Evolutionary conservation across 495 filamentous ascomycete species (phyloP), one percentile per base, ranked within the genome.

Genomic region (Neurospora sp.): DNA sequence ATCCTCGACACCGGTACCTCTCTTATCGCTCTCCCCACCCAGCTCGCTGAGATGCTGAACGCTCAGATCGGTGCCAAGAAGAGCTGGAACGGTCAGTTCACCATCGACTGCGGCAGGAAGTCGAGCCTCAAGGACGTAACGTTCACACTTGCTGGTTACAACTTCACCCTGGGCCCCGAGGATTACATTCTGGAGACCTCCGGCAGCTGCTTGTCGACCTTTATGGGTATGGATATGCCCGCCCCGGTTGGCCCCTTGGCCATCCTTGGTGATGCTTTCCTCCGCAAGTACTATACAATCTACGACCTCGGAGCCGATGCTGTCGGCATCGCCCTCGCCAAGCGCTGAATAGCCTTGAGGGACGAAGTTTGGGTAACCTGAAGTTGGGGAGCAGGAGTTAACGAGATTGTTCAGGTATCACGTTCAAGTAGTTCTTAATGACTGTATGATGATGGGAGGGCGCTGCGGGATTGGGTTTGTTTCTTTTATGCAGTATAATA

Each of bases 1-100:
- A 98, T 99, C 73, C 90, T 99, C 69, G 96, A 99, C 87, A 99
- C 96, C 72, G 96, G 96, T 75, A 99, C 96, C 80, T 99, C 96
- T 44, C 88, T 99, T 78, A 98, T 98, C 83, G 94, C 94, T 76
- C 91, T 99, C 70, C 96, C 96, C 77, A 91, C 88, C 73, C 93
- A 92, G 75, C 86, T 99, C 76, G 94, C 96, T 71, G 96, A 98
- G 87, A 93, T 99, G 75, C 87, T 99, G 72, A 99, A 99, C 87
- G 92, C 92, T 83, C 91, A 98, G 85, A 97, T 99, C 69, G 96
- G 96, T 71, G 96, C 96, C 74, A 98, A 94, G 88, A 98, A 98
- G 90, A 87, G 91, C 71, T 98, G 88, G 84, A 95, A 91, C 78
- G 96, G 96, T 73, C 96, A 98, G 84, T 99, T 97, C 86, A 91